These are phyloP conservation scores for Corymbia calophylla DNA, from an alignment of 441 rosid species.

Conservation along the genomic window DNA sequence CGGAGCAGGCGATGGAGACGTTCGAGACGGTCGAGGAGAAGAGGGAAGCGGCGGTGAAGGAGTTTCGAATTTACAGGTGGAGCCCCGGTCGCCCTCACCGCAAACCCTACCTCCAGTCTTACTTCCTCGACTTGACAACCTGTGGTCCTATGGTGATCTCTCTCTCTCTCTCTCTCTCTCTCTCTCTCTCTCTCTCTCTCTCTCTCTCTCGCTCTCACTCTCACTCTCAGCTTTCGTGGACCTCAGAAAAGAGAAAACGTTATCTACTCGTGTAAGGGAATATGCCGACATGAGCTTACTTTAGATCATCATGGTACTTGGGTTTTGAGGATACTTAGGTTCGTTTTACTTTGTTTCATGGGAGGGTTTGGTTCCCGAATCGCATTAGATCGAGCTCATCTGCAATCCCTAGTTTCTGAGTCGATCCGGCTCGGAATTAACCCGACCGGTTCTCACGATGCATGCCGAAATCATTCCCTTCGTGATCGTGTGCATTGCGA, in stretches of 20 bases:
- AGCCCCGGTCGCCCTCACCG: slow-evolving; percentile 32
- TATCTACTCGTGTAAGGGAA: not conserved
- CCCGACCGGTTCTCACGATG: not conserved
- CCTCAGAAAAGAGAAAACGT: not conserved
- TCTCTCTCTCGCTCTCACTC: too few relatives aligned
- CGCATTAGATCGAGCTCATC: not conserved
- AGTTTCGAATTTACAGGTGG: slow-evolving; percentile 62
- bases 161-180: not conserved
- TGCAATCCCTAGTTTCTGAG: not conserved
- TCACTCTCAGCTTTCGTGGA: not conserved
- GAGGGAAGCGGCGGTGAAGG: slow-evolving; percentile 22
- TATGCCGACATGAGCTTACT: not conserved
- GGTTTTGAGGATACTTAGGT: not conserved
- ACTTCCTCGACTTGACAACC: slow-evolving; percentile 37
- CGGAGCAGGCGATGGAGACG: slow-evolving; percentile 31
- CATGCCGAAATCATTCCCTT: not conserved
- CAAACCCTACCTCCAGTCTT: slow-evolving; percentile 53
- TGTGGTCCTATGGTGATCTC: slow-evolving; percentile 49
- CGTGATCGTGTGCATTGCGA: not conserved
- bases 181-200: too few relatives aligned
- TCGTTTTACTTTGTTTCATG: not conserved
- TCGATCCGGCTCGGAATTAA: not conserved
- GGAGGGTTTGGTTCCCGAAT: not conserved
- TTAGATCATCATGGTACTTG: not conserved
- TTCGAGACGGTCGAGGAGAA: slow-evolving; percentile 3